Evolutionary conservation across 176 grass and related monocot genomes (phyloP).

Genomic region (Puccinellia tenuiflora): DNA sequence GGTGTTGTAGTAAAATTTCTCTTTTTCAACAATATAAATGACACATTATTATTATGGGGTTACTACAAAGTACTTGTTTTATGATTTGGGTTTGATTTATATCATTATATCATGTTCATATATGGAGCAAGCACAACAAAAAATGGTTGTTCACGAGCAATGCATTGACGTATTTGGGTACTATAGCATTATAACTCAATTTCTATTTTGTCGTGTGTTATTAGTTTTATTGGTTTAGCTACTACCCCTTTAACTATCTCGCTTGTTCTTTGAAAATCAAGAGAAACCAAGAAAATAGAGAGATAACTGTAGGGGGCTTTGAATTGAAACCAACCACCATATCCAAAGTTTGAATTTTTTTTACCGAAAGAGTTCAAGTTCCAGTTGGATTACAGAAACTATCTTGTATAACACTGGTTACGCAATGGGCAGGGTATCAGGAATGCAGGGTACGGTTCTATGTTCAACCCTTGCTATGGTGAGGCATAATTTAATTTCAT

Average conservation of each 20-base stretch:
- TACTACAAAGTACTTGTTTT: neutral
- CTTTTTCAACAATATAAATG: neutral
- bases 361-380: too few species aligned
- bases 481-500: too few species aligned
- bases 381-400: too few species aligned
- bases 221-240: neutral
- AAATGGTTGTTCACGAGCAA: neutral
- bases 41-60: neutral
- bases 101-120: neutral
- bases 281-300: too few species aligned
- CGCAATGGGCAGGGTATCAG: too few species aligned
- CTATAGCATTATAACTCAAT: neutral
- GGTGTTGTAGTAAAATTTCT: neutral
- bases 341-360: too few species aligned
- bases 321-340: too few species aligned
- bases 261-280: too few species aligned
- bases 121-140: neutral
- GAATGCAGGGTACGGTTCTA: too few species aligned
- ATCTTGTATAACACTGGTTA: too few species aligned
- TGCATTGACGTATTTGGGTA: neutral
- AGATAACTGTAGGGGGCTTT: too few species aligned
- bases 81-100: neutral
- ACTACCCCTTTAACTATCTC: neutral
- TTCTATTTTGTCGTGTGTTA: neutral
- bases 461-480: too few species aligned